Percentiles rank a stretch among this genome's conserved stretches.
phyloP scores from a whole-genome alignment of 768 basidiomycete species.

The Auricularia auricula-judae region DNA sequence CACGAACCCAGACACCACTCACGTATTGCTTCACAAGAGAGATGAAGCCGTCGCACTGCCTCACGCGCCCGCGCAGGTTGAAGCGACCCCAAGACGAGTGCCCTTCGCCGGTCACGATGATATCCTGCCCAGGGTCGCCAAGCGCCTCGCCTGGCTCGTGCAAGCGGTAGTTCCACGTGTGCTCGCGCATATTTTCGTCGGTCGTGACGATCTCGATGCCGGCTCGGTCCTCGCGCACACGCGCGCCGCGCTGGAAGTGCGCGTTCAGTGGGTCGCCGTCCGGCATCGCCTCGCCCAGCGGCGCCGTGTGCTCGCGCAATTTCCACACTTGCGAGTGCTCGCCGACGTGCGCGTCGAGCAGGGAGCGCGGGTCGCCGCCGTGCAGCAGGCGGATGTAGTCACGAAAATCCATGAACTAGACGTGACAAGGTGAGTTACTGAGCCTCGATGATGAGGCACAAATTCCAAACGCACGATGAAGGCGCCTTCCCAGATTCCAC shows the following conservation, averaged over 20 bases:
- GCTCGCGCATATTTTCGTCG: constrained; percentile 25
- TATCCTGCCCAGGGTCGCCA: constrained; percentile 33
- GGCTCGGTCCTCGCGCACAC: constrained; percentile 34
- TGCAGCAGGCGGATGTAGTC: constrained; percentile 70
- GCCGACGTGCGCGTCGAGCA: constrained; percentile 68
- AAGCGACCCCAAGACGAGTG: constrained; percentile 92
- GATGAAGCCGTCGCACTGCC: constrained; percentile 71
- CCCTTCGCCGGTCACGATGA: constrained; percentile 71
- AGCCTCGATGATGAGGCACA: no score
- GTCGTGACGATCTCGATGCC: constrained; percentile 16
- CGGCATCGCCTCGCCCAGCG: constrained; percentile 22
- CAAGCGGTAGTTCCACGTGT: not conserved
- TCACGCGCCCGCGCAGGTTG: constrained; percentile 64
- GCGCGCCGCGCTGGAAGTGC: constrained; percentile 44
- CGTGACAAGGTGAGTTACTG: no score
- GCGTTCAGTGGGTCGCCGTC: constrained; percentile 54
- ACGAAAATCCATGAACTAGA: constrained; percentile 72
- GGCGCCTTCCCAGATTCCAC: constrained; percentile 10
- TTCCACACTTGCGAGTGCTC: constrained; percentile 89
- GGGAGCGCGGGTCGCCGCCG: constrained; percentile 48
- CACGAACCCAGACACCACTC: constrained; percentile 13
- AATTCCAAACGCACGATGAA: constrained; percentile 6
- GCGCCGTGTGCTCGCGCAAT: constrained; percentile 48
- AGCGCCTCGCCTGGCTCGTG: constrained; percentile 8
- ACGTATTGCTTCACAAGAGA: constrained; percentile 83